Evolutionary conservation across 768 basidiomycete genomes (phyloP), one percentile per base, ranked within the genome.

Genomic region (Porpolomopsis calyptriformis): DNA sequence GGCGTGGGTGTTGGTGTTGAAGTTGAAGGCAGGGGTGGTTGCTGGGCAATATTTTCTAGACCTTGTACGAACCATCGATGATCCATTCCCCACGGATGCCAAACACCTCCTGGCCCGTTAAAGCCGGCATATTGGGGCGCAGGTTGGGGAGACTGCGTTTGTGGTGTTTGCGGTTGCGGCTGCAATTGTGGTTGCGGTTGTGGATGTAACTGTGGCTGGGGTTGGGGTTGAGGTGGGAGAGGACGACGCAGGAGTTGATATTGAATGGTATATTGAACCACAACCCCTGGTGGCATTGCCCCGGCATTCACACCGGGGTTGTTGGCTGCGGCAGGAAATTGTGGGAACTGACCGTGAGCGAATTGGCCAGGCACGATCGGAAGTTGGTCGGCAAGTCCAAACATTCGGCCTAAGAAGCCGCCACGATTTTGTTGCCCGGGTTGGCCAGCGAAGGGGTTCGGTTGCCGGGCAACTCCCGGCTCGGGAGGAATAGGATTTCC

Each of bases 221-320:
- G 9, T 11, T 27, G 65, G 40, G 20, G 57, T 55, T 61, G 67
- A 45, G 27, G 56, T 59, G 53, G 61, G 59, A 61, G 61, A 49
- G 62, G 67, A 45, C 54, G 63, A 19, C 63, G 63, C 24, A 62
- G 68, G 43, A 60, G 55, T 53, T 74, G 76, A 48, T 79, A 78
- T 51, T 78, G 78, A 8, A 82, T 74, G 47, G 78, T 76, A 53
- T 82, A 81, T 47, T 80, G 76, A 46, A 79, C 75, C 22, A 74
- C 64, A n/a, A 79, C 69, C 9, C 72, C 72, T 41, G 66, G 72
- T 26, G 66, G 59, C 18, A 56, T 52, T 51, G 38, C 38, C 16
- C 63, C 70, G 27, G 65, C 24, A 14, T 27, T 26, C 5, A 35
- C 9, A 14, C 25, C 66, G 23, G 61, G 60, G 45, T 63, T 63